Base-by-base conservation (phyloP, 306 rosid species). In the Parietaria judaica region DNA sequence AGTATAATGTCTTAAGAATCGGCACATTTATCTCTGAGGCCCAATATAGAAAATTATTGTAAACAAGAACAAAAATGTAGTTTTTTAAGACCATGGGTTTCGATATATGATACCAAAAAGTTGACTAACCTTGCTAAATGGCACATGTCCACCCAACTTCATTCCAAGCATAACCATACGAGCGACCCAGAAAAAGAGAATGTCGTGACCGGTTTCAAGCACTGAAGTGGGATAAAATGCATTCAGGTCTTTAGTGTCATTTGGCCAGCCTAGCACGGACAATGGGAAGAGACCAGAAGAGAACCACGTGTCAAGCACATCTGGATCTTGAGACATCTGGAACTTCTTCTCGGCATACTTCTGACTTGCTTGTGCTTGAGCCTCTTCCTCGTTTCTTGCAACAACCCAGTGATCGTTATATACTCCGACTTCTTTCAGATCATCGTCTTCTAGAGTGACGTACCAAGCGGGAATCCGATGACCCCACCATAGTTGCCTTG, bases 401-500 rank as follows among this genome's bases (percentile, higher is more conserved):
- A 88, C 94, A 64, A 88, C 75, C 96, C 99, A 92, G 55, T 80
- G 95, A 66, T 92, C 95, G 43, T 43, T 64, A 56, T 80, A 79
- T 41, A 72, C 83, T 48, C 99, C 99, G 47, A 84, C 72, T 71
- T 88, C 95, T 80, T 76, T 80, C 58, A 72, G 75, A 50, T 51
- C 50, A 61, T 88, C 99, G 74, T 81, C 94, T 65, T 88, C 90
- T 63, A 79, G 64, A 11, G 81, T 66, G 54, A 80, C 87, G 66
- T 88, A 92, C 96, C 96, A 92, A 34, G 96, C 96, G 74, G 99
- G 99, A 66, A 88, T 72, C 35, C 80, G 89, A 67, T 92, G 99
- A 69, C 99, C 99, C 96, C 99, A 92, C 99, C 99, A 92, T 12
- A 92, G 88, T 76, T 92, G 95, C 71, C 96, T 81, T 67, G 95